Percentiles rank a stretch among this genome's conserved stretches.
Evolutionary conservation across 2,329 filamentous ascomycete genomes (phyloP).

Genomic region (Hypomyces rosellus): DNA sequence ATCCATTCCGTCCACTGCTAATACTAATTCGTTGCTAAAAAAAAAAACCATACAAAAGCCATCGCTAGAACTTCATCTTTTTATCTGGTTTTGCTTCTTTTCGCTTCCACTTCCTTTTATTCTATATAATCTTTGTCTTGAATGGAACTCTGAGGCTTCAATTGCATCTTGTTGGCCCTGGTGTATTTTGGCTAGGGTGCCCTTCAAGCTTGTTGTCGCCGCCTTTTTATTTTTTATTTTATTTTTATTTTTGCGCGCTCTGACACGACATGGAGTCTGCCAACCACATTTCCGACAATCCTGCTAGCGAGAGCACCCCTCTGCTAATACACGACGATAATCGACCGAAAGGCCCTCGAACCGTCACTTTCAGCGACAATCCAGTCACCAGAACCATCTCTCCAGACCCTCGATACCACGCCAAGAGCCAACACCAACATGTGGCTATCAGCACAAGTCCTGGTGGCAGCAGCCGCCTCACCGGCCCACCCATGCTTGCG

Average conservation of each 20-base stretch:
- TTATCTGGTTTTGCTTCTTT: not conserved
- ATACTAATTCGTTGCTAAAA: not conserved
- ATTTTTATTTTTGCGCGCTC: not conserved
- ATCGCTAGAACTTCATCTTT: not conserved
- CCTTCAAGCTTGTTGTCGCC: not conserved
- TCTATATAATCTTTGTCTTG: not conserved
- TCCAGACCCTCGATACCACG: slow-evolving; percentile 32
- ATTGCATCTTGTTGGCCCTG: not conserved
- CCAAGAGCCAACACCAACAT: slow-evolving; percentile 20
- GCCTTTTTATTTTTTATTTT: not conserved
- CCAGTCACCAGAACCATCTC: slow-evolving; percentile 57
- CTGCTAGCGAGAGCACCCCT: slow-evolving; percentile 9
- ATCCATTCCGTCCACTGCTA: not conserved
- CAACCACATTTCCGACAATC: not conserved
- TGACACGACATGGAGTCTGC: slow-evolving; percentile 7
- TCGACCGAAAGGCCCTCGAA: slow-evolving; percentile 37
- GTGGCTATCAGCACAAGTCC: slow-evolving; percentile 26
- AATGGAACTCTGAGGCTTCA: not conserved
- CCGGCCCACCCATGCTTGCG: slow-evolving; percentile 58
- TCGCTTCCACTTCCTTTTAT: not conserved
- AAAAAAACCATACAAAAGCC: not conserved
- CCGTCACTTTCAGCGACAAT: slow-evolving; percentile 72
- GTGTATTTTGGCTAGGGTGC: not conserved
- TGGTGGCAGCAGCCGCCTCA: slow-evolving; percentile 26
- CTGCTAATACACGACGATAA: slow-evolving; percentile 5